phyloP scores from a whole-genome alignment of 139 green algal genomes.

The Chlamydomonas sp. region DNA sequence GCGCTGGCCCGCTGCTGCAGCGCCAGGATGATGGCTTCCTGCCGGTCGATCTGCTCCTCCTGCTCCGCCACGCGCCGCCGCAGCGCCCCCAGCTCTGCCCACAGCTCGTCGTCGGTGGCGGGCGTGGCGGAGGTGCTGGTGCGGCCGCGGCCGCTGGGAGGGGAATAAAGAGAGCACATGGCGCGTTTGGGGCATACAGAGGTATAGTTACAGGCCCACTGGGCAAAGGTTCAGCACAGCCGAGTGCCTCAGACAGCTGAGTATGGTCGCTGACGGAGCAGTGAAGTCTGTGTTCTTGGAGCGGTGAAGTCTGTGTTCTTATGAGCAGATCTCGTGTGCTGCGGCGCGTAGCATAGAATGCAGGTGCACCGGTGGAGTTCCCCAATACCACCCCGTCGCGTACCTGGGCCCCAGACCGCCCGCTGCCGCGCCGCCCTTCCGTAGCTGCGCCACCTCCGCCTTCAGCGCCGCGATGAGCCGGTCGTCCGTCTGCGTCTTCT shows the following conservation, averaged over 20 bases:
- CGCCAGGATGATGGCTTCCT: slow-evolving; percentile 53
- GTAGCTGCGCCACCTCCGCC: slow-evolving; percentile 32
- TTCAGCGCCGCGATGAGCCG: slow-evolving; percentile 67
- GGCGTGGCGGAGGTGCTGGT: background rate
- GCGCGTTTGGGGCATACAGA: no score
- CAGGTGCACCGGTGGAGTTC: background rate
- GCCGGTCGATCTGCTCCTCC: slow-evolving; percentile 48
- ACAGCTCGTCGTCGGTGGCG: slow-evolving; percentile 44
- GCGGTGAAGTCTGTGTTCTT: background rate
- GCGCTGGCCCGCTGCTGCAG: slow-evolving; percentile 40
- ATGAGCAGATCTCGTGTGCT: background rate
- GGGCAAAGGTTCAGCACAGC: no score
- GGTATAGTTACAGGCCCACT: no score
- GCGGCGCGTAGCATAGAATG: background rate
- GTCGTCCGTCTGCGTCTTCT: slow-evolving; percentile 75
- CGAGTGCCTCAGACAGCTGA: no score
- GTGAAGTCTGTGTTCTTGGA: no score
- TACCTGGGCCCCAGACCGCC: background rate
- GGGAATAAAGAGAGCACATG: background rate
- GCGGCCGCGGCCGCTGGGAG: background rate
- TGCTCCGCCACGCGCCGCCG: slow-evolving; percentile 37
- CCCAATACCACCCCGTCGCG: background rate
- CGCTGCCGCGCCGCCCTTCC: background rate
- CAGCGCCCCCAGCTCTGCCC: slow-evolving; percentile 43
- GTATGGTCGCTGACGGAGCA: no score